Base-by-base conservation (phyloP, 768 basidiomycete genomes). In the Mycena chlorophos region DNA sequence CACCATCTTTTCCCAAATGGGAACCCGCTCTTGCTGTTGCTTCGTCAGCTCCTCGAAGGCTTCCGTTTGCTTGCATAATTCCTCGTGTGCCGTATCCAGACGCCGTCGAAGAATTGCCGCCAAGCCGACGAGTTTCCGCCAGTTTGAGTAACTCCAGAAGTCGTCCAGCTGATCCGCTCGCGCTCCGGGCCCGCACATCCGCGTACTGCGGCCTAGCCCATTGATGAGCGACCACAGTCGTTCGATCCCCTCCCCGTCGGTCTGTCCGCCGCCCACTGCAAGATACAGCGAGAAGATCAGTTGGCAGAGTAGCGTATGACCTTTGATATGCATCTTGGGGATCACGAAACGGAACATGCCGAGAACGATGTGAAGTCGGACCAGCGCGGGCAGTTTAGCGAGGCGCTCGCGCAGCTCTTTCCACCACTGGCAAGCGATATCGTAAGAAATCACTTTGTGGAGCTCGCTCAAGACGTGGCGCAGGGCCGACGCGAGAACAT, bases 191-290 rank as follows among this genome's bases (percentile, higher is more conserved):
- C 71, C 72, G 72, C 74, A 75, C 56, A 70, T 71, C 31, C 61
- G 54, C 2, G 71, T 73, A 45, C 69, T 70, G 8, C 50, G 27
- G 13, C 71, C 63, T 0, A 65, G 16, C 0, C 57, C 58, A 48
- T 71, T 69, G 6, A 65, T 58, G 14, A 57, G 26, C 0, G 68
- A 50, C 71, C 71, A 75, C 0, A 57, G 60, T 1, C 66, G 53
- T 57, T 75, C 73, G 17, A 66, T 57, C 1, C 63, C 69, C 51
- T 75, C 73, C 0, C 73, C 73, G 56, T 74, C 71, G 0, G 68
- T 72, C 22, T 66, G 54, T 0, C 66, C 73, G n/a, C 66, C 61
- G 16, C 68, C 64, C 0, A 30, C 27, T 4, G 51, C 57, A 40
- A 58, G 64, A 27, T 63, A 63, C 22, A 73, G 64, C 2, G 66